Evolutionary conservation across 768 basidiomycete genomes (phyloP).

Genomic region (Mrakia blollopis): DNA sequence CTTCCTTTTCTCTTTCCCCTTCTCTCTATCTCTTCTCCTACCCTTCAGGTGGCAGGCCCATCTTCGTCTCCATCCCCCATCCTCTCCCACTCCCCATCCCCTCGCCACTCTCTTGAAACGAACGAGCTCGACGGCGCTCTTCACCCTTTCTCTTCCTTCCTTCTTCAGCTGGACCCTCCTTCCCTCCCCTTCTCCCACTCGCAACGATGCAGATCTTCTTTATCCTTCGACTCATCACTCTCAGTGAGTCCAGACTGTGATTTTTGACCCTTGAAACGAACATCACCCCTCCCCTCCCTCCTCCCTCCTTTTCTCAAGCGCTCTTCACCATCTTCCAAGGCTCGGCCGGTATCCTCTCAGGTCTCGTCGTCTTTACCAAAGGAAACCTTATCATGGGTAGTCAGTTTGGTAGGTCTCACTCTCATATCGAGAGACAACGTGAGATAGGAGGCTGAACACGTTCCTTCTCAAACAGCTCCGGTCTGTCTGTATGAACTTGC

Average conservation of each 20-base stretch:
- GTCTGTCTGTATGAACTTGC: neutral
- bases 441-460: neutral
- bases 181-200: neutral
- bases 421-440: neutral
- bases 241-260: neutral
- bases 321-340: neutral
- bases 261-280: neutral
- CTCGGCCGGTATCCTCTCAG: neutral
- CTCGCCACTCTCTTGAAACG: neutral
- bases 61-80: neutral
- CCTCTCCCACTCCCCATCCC: neutral
- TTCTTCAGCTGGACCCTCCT: neutral
- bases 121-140: conserved; percentile 41
- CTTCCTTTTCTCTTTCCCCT: neutral
- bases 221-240: neutral
- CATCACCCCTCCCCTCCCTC: neutral
- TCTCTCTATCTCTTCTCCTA: neutral
- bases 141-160: conserved; percentile 45
- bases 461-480: neutral
- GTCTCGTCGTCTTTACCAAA: neutral
- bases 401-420: neutral
- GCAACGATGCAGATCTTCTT: neutral
- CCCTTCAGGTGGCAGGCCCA: neutral
- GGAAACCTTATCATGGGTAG: conserved; percentile 1
- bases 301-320: neutral